These are phyloP conservation scores for Mucor saturninus DNA, from an alignment of 371 early-diverging fungal genomes.

Conservation along the genomic window DNA sequence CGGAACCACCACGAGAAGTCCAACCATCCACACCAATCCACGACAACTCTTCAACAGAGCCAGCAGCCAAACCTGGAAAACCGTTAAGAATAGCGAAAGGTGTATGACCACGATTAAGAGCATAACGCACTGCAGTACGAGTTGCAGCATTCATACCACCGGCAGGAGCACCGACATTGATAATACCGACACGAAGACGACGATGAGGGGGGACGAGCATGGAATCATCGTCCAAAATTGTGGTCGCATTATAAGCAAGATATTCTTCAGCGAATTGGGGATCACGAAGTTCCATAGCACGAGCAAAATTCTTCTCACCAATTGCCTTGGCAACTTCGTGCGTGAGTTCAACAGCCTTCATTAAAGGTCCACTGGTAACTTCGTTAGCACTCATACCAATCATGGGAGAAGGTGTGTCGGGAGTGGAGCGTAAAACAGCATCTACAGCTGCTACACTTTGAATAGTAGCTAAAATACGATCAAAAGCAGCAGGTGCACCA, in stretches of 20 bases:
- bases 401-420: slow-evolving; percentile 87
- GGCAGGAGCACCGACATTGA: slow-evolving; percentile 96
- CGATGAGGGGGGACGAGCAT: slow-evolving; percentile 43
- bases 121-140: slow-evolving; percentile 86
- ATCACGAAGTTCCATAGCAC: slow-evolving; percentile 92
- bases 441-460: slow-evolving; percentile 97
- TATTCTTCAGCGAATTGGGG: slow-evolving; percentile 83
- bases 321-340: slow-evolving; percentile 90
- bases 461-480: slow-evolving; percentile 94
- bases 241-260: slow-evolving; percentile 62
- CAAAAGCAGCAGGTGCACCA: slow-evolving; percentile 93
- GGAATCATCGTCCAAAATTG: slow-evolving; percentile 44
- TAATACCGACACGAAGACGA: slow-evolving; percentile 87
- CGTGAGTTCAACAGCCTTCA: slow-evolving; percentile 94
- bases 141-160: slow-evolving; percentile 99
- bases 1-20: slow-evolving; percentile 92
- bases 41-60: slow-evolving; percentile 72
- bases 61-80: slow-evolving; percentile 89
- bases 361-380: slow-evolving; percentile 81
- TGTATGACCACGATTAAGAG: slow-evolving; percentile 83
- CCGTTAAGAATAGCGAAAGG: slow-evolving; percentile 93
- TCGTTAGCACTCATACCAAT: slow-evolving; percentile 91
- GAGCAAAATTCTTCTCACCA: slow-evolving; percentile 79
- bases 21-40: slow-evolving; percentile 94
- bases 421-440: slow-evolving; percentile 85